Evolutionary conservation across 257 asterid species (phyloP).

Genomic region (Parsonsia alboflavescens): DNA sequence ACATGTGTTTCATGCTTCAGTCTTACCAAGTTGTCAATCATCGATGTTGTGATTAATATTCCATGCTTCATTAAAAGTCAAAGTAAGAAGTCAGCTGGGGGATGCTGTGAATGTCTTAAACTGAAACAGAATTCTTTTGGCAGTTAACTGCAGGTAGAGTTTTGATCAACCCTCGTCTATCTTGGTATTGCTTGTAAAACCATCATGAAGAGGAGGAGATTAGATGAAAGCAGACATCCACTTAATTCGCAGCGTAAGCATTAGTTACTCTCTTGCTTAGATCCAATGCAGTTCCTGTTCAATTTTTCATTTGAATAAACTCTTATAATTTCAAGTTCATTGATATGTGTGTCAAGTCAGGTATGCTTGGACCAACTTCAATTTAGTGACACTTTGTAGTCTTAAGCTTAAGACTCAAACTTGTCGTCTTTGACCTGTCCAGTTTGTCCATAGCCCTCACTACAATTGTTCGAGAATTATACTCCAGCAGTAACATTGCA

Average conservation of each 20-base stretch:
- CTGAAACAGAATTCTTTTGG: conserved; percentile 1
- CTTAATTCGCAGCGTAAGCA: conserved; percentile 62
- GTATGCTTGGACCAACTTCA: neutral
- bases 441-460: neutral
- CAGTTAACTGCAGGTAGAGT: conserved; percentile 20
- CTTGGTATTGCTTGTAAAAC: conserved; percentile 14
- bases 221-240: conserved; percentile 56
- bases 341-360: neutral
- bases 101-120: neutral
- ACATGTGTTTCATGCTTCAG: neutral
- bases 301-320: neutral
- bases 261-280: neutral
- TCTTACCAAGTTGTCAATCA: neutral
- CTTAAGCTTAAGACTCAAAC: neutral
- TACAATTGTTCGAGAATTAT: neutral
- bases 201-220: conserved; percentile 58
- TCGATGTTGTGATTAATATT: neutral
- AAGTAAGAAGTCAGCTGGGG: neutral
- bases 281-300: neutral
- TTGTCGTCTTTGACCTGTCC: neutral
- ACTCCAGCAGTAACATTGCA: neutral
- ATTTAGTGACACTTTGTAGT: neutral
- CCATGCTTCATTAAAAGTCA: neutral
- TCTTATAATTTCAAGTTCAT: neutral
- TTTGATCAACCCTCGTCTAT: neutral